phyloP scores from a whole-genome alignment of 1,139 yeast species.

The Pichia sp. region DNA sequence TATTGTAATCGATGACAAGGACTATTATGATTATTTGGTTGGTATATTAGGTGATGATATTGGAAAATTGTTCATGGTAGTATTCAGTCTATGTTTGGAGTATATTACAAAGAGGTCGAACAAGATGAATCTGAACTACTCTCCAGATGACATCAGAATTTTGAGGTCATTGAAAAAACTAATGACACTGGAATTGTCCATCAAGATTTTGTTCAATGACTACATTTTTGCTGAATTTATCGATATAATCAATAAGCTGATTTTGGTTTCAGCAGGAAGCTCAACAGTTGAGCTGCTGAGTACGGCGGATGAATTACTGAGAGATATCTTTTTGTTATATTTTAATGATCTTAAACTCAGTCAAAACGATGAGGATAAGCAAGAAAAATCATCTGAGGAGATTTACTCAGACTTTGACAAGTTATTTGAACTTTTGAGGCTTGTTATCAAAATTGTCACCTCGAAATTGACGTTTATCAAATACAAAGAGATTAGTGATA shows the following conservation, averaged over 20 bases:
- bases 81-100: conserved; percentile 83
- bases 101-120: conserved; percentile 48
- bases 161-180: conserved; percentile 49
- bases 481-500: conserved; percentile 36
- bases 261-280: conserved; percentile 49
- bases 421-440: conserved; percentile 71
- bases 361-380: conserved; percentile 21
- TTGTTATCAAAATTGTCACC: conserved; percentile 64
- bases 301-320: conserved; percentile 42
- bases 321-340: conserved; percentile 49
- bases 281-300: conserved; percentile 40
- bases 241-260: conserved; percentile 70
- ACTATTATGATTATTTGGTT: conserved; percentile 42
- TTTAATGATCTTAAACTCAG: conserved; percentile 18
- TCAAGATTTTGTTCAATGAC: conserved; percentile 59
- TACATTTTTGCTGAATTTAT: conserved; percentile 70
- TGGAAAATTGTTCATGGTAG: conserved; percentile 70
- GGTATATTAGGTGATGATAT: conserved; percentile 55
- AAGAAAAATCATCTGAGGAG: conserved; percentile 24
- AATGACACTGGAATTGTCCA: conserved; percentile 53
- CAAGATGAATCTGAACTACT: conserved; percentile 15
- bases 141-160: conserved; percentile 28
- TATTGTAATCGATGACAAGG: conserved; percentile 45
- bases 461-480: conserved; percentile 57
- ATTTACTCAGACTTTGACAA: conserved; percentile 65